Conservation (phyloP, 2,329 filamentous ascomycete species). For the Arthroderma uncinatum region DNA sequence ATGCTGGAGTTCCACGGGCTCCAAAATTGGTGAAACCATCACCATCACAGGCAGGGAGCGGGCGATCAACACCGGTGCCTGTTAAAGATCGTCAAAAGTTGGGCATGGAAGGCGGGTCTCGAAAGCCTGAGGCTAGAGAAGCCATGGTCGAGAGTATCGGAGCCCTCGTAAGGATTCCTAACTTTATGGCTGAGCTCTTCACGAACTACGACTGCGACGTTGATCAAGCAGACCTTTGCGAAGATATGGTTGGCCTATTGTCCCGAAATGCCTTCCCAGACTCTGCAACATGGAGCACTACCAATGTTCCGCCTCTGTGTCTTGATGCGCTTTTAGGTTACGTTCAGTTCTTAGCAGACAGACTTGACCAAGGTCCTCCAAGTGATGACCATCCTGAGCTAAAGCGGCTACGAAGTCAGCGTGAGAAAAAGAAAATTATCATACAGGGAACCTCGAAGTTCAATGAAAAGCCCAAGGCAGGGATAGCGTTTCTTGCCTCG, state of each 20-base stretch:
- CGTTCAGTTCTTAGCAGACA: constrained; percentile 81
- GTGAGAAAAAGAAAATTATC: constrained; percentile 74
- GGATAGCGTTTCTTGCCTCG: constrained; percentile 72
- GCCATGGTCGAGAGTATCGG: constrained; percentile 97
- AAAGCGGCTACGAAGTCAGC: constrained; percentile 54
- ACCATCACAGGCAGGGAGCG: constrained; percentile 64
- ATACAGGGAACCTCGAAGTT: constrained; percentile 82
- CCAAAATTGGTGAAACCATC: constrained; percentile 75
- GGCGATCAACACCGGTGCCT: constrained; percentile 77
- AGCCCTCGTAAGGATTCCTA: constrained; percentile 81
- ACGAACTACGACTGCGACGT: constrained; percentile 97
- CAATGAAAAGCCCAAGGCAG: constrained; percentile 86
- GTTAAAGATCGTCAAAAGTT: constrained; percentile 87
- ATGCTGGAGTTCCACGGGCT: constrained; percentile 83
- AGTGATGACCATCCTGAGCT: constrained; percentile 57
- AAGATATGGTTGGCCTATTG: constrained; percentile 86
- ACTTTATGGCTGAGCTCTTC: constrained; percentile 89
- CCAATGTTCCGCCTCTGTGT: constrained; percentile 89
- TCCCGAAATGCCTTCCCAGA: constrained; percentile 93
- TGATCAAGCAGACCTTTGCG: constrained; percentile 80
- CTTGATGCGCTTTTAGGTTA: constrained; percentile 84
- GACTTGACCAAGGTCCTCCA: constrained; percentile 59
- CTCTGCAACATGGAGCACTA: constrained; percentile 97
- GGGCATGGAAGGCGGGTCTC: constrained; percentile 78
- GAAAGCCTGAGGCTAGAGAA: constrained; percentile 90